phyloP scores from a whole-genome alignment of 2,329 filamentous ascomycete genomes.

The Fusarium subtropicale region DNA sequence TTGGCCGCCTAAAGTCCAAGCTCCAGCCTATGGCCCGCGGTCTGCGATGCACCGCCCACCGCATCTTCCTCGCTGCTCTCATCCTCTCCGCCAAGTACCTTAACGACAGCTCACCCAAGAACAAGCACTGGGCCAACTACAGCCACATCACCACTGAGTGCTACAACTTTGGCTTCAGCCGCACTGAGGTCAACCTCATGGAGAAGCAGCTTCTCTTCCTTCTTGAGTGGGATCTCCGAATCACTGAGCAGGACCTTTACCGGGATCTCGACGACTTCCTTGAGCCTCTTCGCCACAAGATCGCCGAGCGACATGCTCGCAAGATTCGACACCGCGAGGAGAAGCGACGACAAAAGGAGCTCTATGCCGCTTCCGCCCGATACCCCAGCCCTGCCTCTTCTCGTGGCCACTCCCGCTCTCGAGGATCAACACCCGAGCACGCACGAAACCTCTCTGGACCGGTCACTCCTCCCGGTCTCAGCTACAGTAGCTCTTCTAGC shows the following conservation, averaged over 20 bases:
- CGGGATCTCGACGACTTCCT: slow-evolving; percentile 89
- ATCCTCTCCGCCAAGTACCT: slow-evolving; percentile 95
- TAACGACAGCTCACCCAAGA: slow-evolving; percentile 98
- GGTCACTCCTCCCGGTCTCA: slow-evolving; percentile 60
- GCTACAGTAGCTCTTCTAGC: slow-evolving; percentile 62
- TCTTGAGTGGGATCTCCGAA: slow-evolving; percentile 92
- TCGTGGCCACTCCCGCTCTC: slow-evolving; percentile 57
- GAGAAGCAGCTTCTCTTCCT: slow-evolving; percentile 98
- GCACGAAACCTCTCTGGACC: slow-evolving; percentile 54
- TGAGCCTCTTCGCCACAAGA: slow-evolving; percentile 78
- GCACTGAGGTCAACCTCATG: slow-evolving; percentile 98
- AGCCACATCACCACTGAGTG: slow-evolving; percentile 76
- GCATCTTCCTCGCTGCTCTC: slow-evolving; percentile 92
- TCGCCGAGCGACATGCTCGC: slow-evolving; percentile 63
- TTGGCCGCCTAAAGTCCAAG: slow-evolving; percentile 82
- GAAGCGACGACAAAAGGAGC: slow-evolving; percentile 56
- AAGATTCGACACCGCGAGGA: slow-evolving; percentile 63
- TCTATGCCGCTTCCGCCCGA: slow-evolving; percentile 51
- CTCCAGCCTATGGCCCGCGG: slow-evolving; percentile 96
- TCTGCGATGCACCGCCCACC: slow-evolving; percentile 94
- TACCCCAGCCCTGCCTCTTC: slow-evolving; percentile 62
- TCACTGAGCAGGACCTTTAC: slow-evolving; percentile 87
- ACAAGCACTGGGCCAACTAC: slow-evolving; percentile 99
- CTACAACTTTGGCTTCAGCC: slow-evolving; percentile 86
- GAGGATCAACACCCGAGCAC: slow-evolving; percentile 56